Conservation (phyloP, 345 rosid species). For the Eucalyptus paniculata region DNA sequence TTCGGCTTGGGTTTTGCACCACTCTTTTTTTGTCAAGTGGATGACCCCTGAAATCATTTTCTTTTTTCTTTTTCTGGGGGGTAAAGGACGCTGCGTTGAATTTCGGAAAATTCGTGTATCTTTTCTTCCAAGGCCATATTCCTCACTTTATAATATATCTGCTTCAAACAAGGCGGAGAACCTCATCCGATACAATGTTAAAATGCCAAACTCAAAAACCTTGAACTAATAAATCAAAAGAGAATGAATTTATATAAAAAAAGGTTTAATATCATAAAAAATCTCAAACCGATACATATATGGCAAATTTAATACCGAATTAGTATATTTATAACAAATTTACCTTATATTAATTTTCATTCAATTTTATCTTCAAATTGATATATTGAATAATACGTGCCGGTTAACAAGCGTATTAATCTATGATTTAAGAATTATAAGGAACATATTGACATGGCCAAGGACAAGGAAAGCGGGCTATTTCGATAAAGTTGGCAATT, state of each 20-base stretch:
- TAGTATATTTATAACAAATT: accelerated
- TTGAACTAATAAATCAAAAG: neutral
- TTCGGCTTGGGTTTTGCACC: neutral
- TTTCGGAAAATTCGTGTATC: neutral
- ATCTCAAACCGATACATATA: accelerated
- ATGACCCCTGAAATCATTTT: neutral
- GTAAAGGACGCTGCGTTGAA: neutral
- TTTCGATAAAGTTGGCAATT: neutral
- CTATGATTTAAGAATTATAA: accelerated
- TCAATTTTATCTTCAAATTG: too few relatives aligned
- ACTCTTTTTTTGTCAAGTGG: neutral
- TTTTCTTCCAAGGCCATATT: neutral
- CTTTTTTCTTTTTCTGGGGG: neutral
- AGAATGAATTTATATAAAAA: too few relatives aligned
- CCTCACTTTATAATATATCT: neutral
- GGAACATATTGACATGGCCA: too few relatives aligned
- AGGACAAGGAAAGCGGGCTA: too few relatives aligned
- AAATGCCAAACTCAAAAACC: neutral
- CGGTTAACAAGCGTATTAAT: accelerated
- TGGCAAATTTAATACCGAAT: accelerated
- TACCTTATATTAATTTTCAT: too few relatives aligned
- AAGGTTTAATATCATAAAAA: accelerated
- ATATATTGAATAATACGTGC: accelerated
- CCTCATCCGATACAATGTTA: neutral
- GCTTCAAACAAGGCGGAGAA: neutral